These are phyloP conservation scores for Orbilia brochopaga DNA, from an alignment of 2,329 filamentous ascomycete species.

Conservation along the genomic window DNA sequence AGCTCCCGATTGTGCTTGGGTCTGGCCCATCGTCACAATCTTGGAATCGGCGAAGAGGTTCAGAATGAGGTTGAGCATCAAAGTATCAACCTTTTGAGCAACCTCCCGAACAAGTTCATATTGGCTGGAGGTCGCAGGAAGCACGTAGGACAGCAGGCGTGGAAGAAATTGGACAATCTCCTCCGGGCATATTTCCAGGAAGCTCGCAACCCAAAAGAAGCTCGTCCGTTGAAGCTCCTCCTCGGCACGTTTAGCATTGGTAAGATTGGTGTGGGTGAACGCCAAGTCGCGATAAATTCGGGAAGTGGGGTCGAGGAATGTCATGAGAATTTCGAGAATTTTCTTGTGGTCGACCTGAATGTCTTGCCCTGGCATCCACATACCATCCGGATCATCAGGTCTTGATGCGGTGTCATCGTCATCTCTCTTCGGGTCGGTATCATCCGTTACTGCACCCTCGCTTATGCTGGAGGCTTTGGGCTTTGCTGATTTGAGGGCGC, in stretches of 20 bases:
- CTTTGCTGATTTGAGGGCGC: conserved; percentile 69
- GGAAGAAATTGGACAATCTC: conserved; percentile 96
- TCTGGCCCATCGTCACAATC: conserved; percentile 4
- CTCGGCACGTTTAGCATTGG: conserved; percentile 62
- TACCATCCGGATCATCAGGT: conserved; percentile 73
- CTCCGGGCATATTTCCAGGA: conserved; percentile 95
- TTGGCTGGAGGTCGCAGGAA: conserved; percentile 91
- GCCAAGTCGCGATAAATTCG: conserved; percentile 62
- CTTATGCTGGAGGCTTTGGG: conserved; percentile 75
- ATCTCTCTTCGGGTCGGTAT: conserved; percentile 58
- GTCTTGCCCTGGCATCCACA: conserved; percentile 97
- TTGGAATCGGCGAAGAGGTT: conserved; percentile 39
- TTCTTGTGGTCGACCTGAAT: conserved; percentile 91
- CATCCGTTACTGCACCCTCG: conserved; percentile 64
- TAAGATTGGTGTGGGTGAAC: conserved; percentile 25
- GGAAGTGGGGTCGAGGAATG: conserved; percentile 78
- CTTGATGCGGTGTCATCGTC: conserved; percentile 63
- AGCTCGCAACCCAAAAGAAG: conserved; percentile 91
- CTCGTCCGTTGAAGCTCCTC: conserved; percentile 91
- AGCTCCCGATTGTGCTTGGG: conserved; percentile 22
- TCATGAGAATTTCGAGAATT: conserved; percentile 88
- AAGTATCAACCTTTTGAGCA: conserved; percentile 85
- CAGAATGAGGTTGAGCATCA: conserved; percentile 91
- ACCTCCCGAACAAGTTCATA: conserved; percentile 88
- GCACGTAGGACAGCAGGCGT: conserved; percentile 84